Percentiles rank a stretch among this genome's conserved stretches.
Evolutionary conservation across 208 protist genomes (phyloP).

Genomic region (Leishmania lainsoni): DNA sequence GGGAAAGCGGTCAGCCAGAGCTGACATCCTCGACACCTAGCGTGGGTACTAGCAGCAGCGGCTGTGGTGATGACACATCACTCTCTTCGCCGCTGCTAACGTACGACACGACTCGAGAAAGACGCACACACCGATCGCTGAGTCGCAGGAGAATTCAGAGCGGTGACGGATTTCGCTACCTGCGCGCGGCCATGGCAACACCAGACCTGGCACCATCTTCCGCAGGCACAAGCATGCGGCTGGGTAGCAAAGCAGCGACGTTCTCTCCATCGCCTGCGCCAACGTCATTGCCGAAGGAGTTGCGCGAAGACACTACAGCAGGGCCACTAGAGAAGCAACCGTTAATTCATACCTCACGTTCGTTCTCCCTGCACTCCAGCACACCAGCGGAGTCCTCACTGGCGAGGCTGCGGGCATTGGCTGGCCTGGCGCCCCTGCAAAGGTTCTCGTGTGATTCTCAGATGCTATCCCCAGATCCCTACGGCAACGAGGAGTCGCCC

Average conservation of each 20-base stretch:
- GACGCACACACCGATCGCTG: not conserved
- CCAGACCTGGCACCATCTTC: not conserved
- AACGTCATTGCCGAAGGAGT: not conserved
- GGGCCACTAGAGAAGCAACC: not conserved
- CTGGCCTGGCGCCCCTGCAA: conserved; percentile 8
- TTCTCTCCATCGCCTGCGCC: not conserved
- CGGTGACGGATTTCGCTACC: not conserved
- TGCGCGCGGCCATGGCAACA: not conserved
- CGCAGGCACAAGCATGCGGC: not conserved
- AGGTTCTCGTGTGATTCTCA: not conserved
- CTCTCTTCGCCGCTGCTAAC: not conserved
- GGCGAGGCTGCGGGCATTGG: conserved; percentile 29
- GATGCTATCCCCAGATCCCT: not conserved
- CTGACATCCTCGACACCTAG: not conserved
- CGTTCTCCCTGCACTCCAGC: not conserved
- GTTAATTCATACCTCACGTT: not conserved
- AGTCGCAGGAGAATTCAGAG: not conserved
- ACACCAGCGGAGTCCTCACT: conserved; percentile 19
- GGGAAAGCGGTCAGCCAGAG: not conserved
- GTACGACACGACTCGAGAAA: not conserved
- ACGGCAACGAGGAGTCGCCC: conserved; percentile 23
- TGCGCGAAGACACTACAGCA: not conserved
- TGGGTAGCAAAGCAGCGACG: not conserved
- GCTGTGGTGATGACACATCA: not conserved
- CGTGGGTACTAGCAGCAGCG: not conserved